Evolutionary conservation across 441 rosid species (phyloP), one percentile per base, ranked within the genome.

Genomic region (Theobroma grandiflorum): DNA sequence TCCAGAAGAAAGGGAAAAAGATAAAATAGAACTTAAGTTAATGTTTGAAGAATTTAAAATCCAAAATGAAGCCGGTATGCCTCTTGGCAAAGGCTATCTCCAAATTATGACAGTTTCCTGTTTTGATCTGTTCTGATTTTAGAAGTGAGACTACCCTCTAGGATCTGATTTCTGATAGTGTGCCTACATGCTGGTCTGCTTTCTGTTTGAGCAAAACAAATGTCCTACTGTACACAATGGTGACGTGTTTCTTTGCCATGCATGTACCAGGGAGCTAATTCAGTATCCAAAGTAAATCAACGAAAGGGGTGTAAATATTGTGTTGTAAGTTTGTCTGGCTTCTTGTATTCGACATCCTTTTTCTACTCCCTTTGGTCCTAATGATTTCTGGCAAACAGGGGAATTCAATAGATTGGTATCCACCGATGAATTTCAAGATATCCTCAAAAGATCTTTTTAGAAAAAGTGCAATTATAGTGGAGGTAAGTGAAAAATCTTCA

Each of bases 271-370:
- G 83, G 72, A 63, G 79, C 70, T 45, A 67, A 55, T 80, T 69
- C 74, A 8, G 78, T 78, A 75, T 69, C 82, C 35, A 89, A 72
- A 83, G 86, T 81, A 77, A 84, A 70, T 57, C 80, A 76, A 78
- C 79, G 83, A 47, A 83, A 77, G 65, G 90, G 89, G 77, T 97
- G 99, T 91, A 90, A 90, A 79, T 95, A 97, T 81, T 97, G 99
- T 86, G 79, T 20, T 20, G 97, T 95, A 89, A 92, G 98, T 87
- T 58, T 77, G 47, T 73, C 61, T 70, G 43, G 53, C 69, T 82
- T 35, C 75, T 81, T 43, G 73, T 43, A 52, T 49, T 78, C 57
- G 79, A 64, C 37, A 78, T 80, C 68, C 67, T 35, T 81, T 74
- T 65, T 66, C n/a, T 58, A 26, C 4, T 22, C 4, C 22, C 57